These are phyloP conservation scores for Triticum turgidum DNA, from an alignment of 176 grass and related monocot species.

Conservation along the genomic window DNA sequence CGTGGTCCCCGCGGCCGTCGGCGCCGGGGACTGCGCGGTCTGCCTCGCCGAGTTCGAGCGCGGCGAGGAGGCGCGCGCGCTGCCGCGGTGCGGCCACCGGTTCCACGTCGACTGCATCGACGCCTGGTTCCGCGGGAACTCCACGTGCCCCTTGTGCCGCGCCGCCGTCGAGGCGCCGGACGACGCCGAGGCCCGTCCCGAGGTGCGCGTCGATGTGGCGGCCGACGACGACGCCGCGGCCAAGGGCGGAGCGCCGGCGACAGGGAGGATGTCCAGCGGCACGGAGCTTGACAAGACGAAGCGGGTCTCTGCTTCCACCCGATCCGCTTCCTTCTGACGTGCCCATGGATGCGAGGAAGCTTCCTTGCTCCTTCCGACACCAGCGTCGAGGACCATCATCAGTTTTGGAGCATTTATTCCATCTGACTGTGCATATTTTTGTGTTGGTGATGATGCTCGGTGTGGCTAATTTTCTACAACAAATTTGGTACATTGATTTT, in stretches of 20 bases:
- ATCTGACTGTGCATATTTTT: not conserved
- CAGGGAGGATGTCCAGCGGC: constrained; percentile 20
- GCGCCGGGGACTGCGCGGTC: constrained; percentile 45
- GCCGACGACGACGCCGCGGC: not conserved
- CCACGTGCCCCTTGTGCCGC: constrained; percentile 67
- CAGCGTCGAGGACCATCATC: no score
- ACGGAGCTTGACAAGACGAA: constrained; percentile 32
- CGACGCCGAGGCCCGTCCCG: not conserved
- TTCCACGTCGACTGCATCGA: constrained; percentile 72
- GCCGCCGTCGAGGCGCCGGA: constrained; percentile 25
- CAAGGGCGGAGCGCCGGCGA: not conserved
- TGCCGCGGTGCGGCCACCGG: constrained; percentile 55
- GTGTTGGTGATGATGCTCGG: not conserved
- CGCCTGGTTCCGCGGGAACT: constrained; percentile 59
- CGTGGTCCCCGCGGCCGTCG: constrained; percentile 5
- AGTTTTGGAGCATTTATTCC: not conserved
- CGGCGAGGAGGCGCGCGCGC: constrained; percentile 48
- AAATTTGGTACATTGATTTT: no score
- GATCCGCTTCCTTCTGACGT: constrained; percentile 1
- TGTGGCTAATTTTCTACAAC: not conserved
- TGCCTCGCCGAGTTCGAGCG: constrained; percentile 49
- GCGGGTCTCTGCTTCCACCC: constrained; percentile 21
- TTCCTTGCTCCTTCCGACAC: constrained; percentile 3
- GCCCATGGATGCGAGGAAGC: not conserved
- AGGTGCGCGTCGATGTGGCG: not conserved